phyloP scores from a whole-genome alignment of 176 grass and related monocot species.

The Calamus simplicifolius region DNA sequence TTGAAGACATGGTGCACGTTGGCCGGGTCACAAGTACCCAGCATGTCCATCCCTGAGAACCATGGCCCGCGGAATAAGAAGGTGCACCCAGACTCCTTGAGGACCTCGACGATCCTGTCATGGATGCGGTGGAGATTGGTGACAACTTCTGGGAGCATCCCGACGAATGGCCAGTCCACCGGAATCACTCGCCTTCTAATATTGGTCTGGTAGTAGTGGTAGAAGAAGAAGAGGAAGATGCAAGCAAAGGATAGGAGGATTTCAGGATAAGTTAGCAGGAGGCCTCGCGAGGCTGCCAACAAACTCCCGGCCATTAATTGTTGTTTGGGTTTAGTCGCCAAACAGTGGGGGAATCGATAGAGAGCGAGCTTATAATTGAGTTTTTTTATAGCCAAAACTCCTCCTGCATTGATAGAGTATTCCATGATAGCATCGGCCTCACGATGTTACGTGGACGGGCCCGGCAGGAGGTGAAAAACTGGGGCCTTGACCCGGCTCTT shows the following conservation, averaged over 20 bases:
- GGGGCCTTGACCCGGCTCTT: no score
- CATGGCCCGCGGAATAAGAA: neutral
- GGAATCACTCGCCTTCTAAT: conserved; percentile 12
- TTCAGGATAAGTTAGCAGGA: no score
- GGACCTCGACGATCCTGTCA: neutral
- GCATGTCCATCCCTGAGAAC: neutral
- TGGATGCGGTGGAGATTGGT: neutral
- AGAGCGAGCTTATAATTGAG: no score
- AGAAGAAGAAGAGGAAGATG: conserved; percentile 6
- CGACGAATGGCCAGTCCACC: neutral
- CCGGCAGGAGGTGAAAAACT: no score
- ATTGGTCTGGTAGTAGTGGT: conserved; percentile 25
- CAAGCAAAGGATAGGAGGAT: neutral
- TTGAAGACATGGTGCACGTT: conserved; percentile 6
- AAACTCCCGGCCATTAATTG: no score
- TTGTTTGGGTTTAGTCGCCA: no score
- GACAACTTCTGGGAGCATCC: neutral
- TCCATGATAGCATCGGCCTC: no score
- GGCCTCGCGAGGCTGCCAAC: no score
- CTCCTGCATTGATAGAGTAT: no score
- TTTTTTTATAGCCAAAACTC: no score
- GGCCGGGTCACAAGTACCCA: conserved; percentile 2
- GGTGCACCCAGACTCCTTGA: neutral
- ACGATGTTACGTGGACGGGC: no score
- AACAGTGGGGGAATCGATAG: no score